A percentile compares a stretch with the other conserved stretches of the same genome.
Evolutionary conservation across 805 yeast genomes (phyloP).

Genomic region (Saccharomyces mikatae): DNA sequence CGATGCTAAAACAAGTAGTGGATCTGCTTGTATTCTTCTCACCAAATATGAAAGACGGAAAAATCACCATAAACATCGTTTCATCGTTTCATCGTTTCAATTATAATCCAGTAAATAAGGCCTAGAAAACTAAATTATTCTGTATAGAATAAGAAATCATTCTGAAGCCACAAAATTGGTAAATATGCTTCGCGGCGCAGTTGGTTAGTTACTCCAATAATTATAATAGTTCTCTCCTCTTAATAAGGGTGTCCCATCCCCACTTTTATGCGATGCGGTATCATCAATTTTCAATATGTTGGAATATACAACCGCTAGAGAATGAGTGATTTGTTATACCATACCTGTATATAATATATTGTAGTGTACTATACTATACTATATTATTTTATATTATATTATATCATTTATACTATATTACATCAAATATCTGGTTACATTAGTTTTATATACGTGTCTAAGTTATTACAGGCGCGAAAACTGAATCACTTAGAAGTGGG

Average conservation of each 20-base stretch:
- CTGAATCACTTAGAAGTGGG: background rate
- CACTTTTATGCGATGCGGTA: background rate
- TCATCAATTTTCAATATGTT: background rate
- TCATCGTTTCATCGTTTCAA: background rate
- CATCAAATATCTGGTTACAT: background rate
- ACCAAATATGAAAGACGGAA: background rate
- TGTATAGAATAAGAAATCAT: background rate
- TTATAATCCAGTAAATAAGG: background rate
- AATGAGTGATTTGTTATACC: background rate
- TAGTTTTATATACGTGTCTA: background rate
- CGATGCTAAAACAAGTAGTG: background rate
- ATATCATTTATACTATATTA: background rate
- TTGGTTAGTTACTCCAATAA: background rate
- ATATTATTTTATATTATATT: background rate
- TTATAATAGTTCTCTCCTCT: background rate
- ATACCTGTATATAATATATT: background rate
- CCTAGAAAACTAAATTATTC: background rate
- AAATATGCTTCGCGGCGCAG: background rate
- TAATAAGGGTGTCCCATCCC: background rate
- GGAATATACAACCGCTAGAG: too few relatives aligned
- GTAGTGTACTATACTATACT: background rate
- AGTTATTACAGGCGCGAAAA: background rate
- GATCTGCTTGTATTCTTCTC: background rate
- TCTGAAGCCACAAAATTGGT: background rate
- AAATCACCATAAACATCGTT: background rate